Base-by-base conservation (phyloP, 345 rosid genomes). In the Carallia pectinifolia region DNA sequence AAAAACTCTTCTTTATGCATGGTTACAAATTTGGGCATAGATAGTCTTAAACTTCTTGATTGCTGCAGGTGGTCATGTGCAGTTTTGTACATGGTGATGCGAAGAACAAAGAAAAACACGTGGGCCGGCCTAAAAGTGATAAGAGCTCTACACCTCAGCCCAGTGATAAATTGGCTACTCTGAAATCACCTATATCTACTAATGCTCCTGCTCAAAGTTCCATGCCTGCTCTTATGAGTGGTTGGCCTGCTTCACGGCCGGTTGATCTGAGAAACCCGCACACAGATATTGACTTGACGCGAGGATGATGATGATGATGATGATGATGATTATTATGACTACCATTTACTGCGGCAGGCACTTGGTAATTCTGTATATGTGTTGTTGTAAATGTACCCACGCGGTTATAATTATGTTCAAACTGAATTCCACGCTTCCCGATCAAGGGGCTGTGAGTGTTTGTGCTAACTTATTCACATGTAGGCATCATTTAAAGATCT, bases 201-300 rank as follows among this genome's bases (percentile, higher is more conserved):
- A 81, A 66, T 70, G 71, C 71, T 62, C 80, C 85, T 33, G 80
- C 87, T 10, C 93, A 80, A 58, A 72, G 72, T 66, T 84, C 80
- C 73, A 74, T 81, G 36, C 79, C 87, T 27, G 72, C 90, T 29
- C 61, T 85, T 34, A 74, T 84, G 74, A 81, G 81, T 1, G 72
- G 77, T 39, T 95, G 99, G 97, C 81, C 89, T 0, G 85, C 83
- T 62, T 74, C 87, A 23, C 87, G 87, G 61, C 77, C 88, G 34
- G 75, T 81, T 67, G 96, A 85, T 79, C 66, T 83, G 86, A 91
- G 91, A 76, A 87, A 82, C 71, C 88, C 86, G 56, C 93, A 85
- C 81, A 79, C 80, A n/a, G 92, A 86, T 79, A 90, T 92, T 79
- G 97, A 95, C 85, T 84, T 95, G 87, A 90, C 79, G 13, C 89